Base-by-base conservation (phyloP, 768 basidiomycete genomes). In the Leucosporidium creatinivorum region DNA sequence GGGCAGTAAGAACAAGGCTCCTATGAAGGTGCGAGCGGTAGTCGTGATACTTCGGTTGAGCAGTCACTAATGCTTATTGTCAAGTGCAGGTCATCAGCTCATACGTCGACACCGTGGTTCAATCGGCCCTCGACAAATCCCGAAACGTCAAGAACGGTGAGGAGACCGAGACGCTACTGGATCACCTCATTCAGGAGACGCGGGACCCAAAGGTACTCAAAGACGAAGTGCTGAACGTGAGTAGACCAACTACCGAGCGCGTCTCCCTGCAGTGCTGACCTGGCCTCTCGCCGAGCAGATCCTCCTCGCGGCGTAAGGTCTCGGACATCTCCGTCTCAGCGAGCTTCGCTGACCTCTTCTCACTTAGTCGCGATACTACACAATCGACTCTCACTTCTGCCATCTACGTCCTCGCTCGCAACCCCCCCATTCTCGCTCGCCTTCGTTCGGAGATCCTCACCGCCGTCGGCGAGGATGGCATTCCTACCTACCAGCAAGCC, bases 381-480 rank as follows among this genome's bases (percentile, higher is more conserved):
- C 78, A 78, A 23, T 71, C 75, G 7, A 77, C 76, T 13, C 61
- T 80, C 30, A 79, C 79, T 0, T 78, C 77, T 48, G 73, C 74
- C 8, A 67, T 79, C 6, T 80, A 80, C 68, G 68, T 77, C 33
- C 73, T 81, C 36, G 72, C 76, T 19, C 64, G 75, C 59, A 68
- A 80, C 62, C 79, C 79, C 2, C 72, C 74, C 1, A 73, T 78
- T 23, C 69, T 77, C 62, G 51, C 63, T 58, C 75, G 76, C 15
- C 73, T 81, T 10, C 74, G 79, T 15, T 73, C 73, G 28, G 80
- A 81, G 58, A 73, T 81, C 30, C 31, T 80, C 18, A 69, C 73
- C 10, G 74, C 69, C 48, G 75, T 79, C 17, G 78, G 78, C 0
- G 64, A 62, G 0, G 74, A 74, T 17, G 39, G 10, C 2, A 61